These are phyloP conservation scores for Elaeis guineensis DNA, from an alignment of 176 grass and related monocot genomes.

Conservation along the genomic window DNA sequence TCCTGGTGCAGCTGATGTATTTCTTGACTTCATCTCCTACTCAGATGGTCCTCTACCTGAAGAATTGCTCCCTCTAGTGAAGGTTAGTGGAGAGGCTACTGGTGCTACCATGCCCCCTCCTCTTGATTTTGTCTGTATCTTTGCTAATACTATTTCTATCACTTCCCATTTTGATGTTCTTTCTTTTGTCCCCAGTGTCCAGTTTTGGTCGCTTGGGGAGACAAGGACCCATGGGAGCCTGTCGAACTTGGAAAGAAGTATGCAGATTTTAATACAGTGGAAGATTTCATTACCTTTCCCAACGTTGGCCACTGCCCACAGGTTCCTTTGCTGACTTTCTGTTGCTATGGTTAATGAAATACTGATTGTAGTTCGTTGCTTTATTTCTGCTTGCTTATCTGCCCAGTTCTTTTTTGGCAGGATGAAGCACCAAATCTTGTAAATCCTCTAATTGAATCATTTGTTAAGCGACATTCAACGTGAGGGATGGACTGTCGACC, in stretches of 20 bases:
- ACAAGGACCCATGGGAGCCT: constrained; percentile 94
- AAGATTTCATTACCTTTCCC: constrained; percentile 85
- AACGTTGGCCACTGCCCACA: constrained; percentile 94
- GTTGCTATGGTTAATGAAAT: no score
- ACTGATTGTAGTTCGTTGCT: neutral
- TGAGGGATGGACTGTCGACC: neutral
- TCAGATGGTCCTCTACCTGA: constrained; percentile 94
- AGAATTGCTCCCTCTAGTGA: constrained; percentile 69
- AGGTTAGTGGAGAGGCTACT: constrained; percentile 30
- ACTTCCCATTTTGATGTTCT: neutral
- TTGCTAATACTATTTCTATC: no score
- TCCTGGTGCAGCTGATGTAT: constrained; percentile 79
- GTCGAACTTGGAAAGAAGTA: constrained; percentile 84
- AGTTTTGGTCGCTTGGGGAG: constrained; percentile 80
- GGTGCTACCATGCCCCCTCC: no score
- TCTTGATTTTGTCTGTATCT: no score
- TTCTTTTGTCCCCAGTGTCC: constrained; percentile 44
- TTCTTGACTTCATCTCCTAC: constrained; percentile 97
- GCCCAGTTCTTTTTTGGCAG: constrained; percentile 24
- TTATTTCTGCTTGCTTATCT: neutral
- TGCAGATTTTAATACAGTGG: constrained; percentile 54
- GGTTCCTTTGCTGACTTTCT: constrained; percentile 20
- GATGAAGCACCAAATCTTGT: constrained; percentile 90
- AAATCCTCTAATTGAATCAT: constrained; percentile 73
- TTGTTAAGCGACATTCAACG: constrained; percentile 42